phyloP scores from a whole-genome alignment of 257 asterid species.

The Jaltomata sinuosa region DNA sequence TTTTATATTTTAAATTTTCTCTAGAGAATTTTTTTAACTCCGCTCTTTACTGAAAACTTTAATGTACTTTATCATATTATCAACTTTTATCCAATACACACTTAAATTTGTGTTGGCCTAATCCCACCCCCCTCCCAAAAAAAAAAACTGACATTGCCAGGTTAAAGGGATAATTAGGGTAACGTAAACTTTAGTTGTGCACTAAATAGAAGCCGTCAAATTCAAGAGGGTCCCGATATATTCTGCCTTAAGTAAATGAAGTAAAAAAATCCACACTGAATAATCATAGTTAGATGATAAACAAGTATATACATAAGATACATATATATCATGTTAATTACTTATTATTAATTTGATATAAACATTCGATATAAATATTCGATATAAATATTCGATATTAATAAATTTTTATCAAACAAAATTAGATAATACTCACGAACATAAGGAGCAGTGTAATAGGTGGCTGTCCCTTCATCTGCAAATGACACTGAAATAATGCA shows the following conservation, averaged over 20 bases:
- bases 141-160: too few species aligned
- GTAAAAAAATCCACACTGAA: background rate
- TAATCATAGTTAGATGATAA: background rate
- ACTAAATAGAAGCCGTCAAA: too few species aligned
- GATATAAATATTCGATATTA: too few species aligned
- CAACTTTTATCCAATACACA: too few species aligned
- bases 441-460: constrained; percentile 48
- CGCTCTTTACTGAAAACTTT: too few species aligned
- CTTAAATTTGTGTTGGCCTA: too few species aligned
- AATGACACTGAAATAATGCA: background rate
- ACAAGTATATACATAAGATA: background rate
- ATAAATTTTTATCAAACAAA: background rate
- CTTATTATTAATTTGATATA: background rate
- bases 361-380: background rate
- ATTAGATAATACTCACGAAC: constrained; percentile 26
- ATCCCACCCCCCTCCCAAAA: too few species aligned
- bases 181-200: background rate
- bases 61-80: too few species aligned
- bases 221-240: background rate
- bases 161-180: background rate
- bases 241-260: background rate
- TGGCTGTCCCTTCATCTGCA: constrained; percentile 35
- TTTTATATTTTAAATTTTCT: too few species aligned
- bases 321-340: background rate
- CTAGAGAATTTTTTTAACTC: too few species aligned